These are phyloP conservation scores for Mariannaea sp. DNA, from an alignment of 2,329 filamentous ascomycete species.

Conservation along the genomic window DNA sequence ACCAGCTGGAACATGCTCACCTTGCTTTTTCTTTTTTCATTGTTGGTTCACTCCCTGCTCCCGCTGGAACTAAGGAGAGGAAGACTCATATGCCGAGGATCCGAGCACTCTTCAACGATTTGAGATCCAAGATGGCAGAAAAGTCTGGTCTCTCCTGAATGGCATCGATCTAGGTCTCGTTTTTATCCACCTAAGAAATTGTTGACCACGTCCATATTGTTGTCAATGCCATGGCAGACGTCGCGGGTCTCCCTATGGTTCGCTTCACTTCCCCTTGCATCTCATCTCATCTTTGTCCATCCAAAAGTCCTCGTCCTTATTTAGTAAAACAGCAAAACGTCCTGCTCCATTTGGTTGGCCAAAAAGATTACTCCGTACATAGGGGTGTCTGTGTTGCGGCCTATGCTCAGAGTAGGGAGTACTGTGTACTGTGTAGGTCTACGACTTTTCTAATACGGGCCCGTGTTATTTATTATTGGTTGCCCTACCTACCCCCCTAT, in stretches of 20 bases:
- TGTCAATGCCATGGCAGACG: too few species aligned
- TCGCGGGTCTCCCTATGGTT: not conserved
- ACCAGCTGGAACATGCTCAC: not conserved
- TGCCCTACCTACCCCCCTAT: slow-evolving; percentile 3
- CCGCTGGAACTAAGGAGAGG: too few species aligned
- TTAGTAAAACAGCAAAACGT: not conserved
- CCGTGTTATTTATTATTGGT: not conserved
- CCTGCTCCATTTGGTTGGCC: not conserved
- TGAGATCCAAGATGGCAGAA: not conserved
- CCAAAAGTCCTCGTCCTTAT: too few species aligned
- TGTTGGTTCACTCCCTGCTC: not conserved
- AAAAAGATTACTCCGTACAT: too few species aligned
- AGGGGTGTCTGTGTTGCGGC: too few species aligned
- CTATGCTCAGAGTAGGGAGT: too few species aligned
- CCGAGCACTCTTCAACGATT: not conserved
- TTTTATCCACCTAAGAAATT: not conserved
- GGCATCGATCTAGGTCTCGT: not conserved
- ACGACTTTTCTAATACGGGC: not conserved
- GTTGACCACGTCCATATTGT: too few species aligned
- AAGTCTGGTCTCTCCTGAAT: slow-evolving; percentile 7
- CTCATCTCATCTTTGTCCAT: not conserved
- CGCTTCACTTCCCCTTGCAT: not conserved
- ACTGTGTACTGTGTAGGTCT: too few species aligned
- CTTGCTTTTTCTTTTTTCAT: too few species aligned
- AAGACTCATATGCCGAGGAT: not conserved